These are phyloP conservation scores for Fulvia fulva DNA, from an alignment of 2,329 filamentous ascomycete genomes.

Conservation along the genomic window DNA sequence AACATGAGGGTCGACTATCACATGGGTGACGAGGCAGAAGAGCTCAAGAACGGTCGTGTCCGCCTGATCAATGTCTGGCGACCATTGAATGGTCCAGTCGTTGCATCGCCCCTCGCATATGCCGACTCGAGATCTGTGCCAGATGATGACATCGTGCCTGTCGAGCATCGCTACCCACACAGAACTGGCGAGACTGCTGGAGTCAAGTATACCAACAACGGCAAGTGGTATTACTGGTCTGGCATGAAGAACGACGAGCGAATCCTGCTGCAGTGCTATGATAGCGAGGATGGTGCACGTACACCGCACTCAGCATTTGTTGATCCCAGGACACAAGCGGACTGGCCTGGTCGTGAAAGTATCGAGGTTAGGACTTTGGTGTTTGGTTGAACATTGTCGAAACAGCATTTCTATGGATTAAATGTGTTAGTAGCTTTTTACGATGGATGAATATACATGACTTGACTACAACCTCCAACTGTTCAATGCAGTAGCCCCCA, in stretches of 20 bases:
- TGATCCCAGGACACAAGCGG: conserved; percentile 68
- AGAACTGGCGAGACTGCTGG: conserved; percentile 71
- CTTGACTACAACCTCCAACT: background rate
- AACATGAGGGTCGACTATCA: conserved; percentile 65
- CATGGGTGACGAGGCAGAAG: conserved; percentile 62
- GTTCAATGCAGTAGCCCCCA: too few relatives aligned
- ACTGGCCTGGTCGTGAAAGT: conserved; percentile 65
- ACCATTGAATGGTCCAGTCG: conserved; percentile 55
- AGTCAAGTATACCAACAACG: conserved; percentile 57
- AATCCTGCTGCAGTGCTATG: conserved; percentile 50
- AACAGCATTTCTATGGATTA: background rate
- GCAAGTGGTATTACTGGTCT: conserved; percentile 76
- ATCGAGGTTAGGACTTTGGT: conserved; percentile 86
- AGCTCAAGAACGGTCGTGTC: conserved; percentile 64
- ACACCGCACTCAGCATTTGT: conserved; percentile 74
- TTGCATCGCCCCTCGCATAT: conserved; percentile 55
- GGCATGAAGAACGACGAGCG: conserved; percentile 65
- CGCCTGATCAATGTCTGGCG: conserved; percentile 88
- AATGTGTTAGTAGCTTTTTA: background rate
- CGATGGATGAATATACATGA: background rate
- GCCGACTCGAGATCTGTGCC: conserved; percentile 53
- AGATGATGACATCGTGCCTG: conserved; percentile 62
- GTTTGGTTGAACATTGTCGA: conserved; percentile 47
- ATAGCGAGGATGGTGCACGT: conserved; percentile 37
- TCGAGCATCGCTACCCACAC: conserved; percentile 70